Base-by-base conservation (phyloP, 1,284 basidiomycete species). In the Lignosus rhinocerotis region DNA sequence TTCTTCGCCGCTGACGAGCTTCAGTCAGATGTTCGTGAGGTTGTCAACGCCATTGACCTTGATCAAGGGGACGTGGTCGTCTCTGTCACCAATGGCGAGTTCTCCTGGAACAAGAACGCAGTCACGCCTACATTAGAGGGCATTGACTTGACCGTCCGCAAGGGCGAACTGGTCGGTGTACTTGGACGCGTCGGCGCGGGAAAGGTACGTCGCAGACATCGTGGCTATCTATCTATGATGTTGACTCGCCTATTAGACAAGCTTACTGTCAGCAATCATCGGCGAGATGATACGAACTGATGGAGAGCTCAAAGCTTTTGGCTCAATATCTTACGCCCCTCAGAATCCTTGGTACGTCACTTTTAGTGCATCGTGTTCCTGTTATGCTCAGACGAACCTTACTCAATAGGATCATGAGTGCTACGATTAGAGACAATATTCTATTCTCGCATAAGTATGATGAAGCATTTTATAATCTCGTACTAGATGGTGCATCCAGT, bases 181-280 rank as follows among this genome's bases (percentile, higher is more conserved):
- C 81, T 97, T 14, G 96, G 96, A 10, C 86, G 91, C 33, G 95
- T 98, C 32, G 96, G 96, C n/a, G 85, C 88, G 51, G 96, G 96
- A 56, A 98, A 98, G 82, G 86, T 89, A 64, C 64, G 76, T 42
- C 32, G 17, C 6, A 33, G 25, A 4, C 14, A 17, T 16, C 8
- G 6, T 6, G 16, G 3, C n/a, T 17, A 1, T 38, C 12, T 12
- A 6, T 8, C 14, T 25, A 0, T 10, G 6, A 25, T 9, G 9
- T 25, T 39, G 19, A 38, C 4, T 25, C 10, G 8, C 1, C 4
- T 14, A 8, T 16, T 56, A 90, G 87, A 85, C 86, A 11, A 90
- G 88, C 66, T 71, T 93, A 45, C 65, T 92, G 46, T 87, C 86
- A 1, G 88, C 90, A 1, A 86, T 93, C 52, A 84, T 96, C 46